A percentile compares a stretch with the other conserved stretches of the same genome.
Conservation (phyloP, 352 stramenopile species). For the Thraustochytrium sp. region DNA sequence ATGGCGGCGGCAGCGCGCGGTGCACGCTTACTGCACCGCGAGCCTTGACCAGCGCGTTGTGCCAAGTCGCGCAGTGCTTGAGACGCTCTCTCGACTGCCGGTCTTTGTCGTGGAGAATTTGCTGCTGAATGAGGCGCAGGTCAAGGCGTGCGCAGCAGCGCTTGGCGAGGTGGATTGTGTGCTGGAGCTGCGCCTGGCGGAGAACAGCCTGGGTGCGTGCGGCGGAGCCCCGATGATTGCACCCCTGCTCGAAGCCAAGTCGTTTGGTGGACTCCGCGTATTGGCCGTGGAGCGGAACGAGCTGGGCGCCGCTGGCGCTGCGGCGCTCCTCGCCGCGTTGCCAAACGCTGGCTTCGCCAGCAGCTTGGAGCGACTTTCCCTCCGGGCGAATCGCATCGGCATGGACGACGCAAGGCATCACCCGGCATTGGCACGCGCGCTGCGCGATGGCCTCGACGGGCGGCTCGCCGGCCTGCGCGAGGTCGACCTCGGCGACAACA, state of each 20-base stretch:
- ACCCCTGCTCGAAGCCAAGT: not conserved
- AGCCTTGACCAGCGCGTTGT: not conserved
- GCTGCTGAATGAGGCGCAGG: not conserved
- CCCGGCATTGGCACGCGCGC: not conserved
- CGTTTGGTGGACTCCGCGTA: not conserved
- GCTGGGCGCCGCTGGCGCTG: not conserved
- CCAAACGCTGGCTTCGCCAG: not conserved
- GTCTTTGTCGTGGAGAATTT: not conserved
- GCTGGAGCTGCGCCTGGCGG: not conserved
- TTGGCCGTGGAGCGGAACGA: not conserved
- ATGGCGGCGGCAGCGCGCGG: not conserved
- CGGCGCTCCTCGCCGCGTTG: not conserved
- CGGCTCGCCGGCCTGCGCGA: not conserved
- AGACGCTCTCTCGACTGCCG: too few species aligned
- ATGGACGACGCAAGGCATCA: not conserved
- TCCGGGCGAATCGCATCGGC: not conserved
- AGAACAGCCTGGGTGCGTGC: not conserved
- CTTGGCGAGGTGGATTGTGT: not conserved
- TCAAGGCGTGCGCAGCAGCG: not conserved
- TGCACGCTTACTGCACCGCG: not conserved
- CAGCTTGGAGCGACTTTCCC: not conserved
- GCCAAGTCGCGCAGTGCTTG: not conserved
- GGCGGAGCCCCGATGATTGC: not conserved
- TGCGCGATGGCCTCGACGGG: not conserved
- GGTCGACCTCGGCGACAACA: not conserved